phyloP scores from a whole-genome alignment of 1,284 basidiomycete genomes.

The Sphagnurus paluster region DNA sequence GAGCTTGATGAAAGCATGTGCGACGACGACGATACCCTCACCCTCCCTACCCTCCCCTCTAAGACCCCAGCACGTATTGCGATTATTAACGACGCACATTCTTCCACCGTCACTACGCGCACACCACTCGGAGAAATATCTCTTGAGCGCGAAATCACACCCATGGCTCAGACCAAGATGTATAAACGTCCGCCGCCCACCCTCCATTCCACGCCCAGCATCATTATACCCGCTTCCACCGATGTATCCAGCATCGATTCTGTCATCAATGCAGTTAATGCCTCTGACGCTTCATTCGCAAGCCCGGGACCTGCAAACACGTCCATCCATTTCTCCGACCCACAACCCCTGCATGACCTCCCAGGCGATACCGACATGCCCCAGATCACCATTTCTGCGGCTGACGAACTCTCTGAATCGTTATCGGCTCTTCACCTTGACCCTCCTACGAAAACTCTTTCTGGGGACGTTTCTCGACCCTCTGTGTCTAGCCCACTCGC shows the following conservation, averaged over 20 bases:
- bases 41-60: constrained; percentile 7
- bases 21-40: constrained; percentile 31
- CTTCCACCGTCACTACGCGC: constrained; percentile 25
- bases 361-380: constrained; percentile 4
- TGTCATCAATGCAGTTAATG: constrained; percentile 17
- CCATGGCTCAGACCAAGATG: constrained; percentile 30
- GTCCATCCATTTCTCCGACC: constrained; percentile 9
- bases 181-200: constrained; percentile 25
- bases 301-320: constrained; percentile 6
- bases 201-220: constrained; percentile 17
- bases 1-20: constrained; percentile 27
- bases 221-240: constrained; percentile 1
- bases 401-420: constrained; percentile 24
- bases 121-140: constrained; percentile 37
- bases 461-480: constrained; percentile 28
- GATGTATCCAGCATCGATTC: constrained; percentile 13
- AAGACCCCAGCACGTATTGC: constrained; percentile 14
- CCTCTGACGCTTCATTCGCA: constrained; percentile 18
- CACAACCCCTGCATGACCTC: background rate
- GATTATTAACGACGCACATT: constrained; percentile 2
- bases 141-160: constrained; percentile 30
- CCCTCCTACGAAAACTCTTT: constrained; percentile 23
- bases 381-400: constrained; percentile 14
- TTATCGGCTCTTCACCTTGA: constrained; percentile 23
- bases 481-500: constrained; percentile 22